Evolutionary conservation across 78 protist species (phyloP), one percentile per base, ranked within the genome.

Genomic region (Reticulomyxa filosa): DNA sequence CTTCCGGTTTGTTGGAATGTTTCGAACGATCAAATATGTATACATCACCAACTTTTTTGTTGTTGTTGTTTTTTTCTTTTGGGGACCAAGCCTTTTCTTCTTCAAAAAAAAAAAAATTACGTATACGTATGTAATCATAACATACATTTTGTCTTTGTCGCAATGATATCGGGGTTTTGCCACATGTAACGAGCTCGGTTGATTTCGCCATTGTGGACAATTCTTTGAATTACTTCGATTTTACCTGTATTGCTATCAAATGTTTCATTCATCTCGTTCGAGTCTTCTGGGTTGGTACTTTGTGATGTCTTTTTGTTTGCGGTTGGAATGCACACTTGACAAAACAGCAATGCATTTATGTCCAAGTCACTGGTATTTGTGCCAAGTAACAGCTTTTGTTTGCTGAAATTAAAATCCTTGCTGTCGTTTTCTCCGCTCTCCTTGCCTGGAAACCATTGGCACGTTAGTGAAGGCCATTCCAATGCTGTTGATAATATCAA

Each of bases 351-450:
- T 38, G 80, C 69, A 67, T 93, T 93, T 46, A 51, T 86, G 65
- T 90, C 98, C 32, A 35, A 66, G 8, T 72, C 93, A 1, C 84
- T 66, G n/a, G 97, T 93, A 76, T 89, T 93, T 30, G 96, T 92
- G 25, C 98, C 96, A 36, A 90, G 72, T 1, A 90, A 2, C 17
- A 86, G 27, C 25, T 72, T 46, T 51, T 90, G 94, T 26, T 46
- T 34, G 1, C 70, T 1, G 46, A 71, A 80, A 52, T 74, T 73
- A 64, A 29, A 30, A 46, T 10, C 30, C 34, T 59, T 8, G n/a
- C n/a, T n/a, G n/a, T n/a, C n/a, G n/a, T n/a, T n/a, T n/a, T n/a
- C n/a, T n/a, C n/a, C n/a, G n/a, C n/a, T n/a, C n/a, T n/a, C n/a
- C 53, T 29, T 59, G 23, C 56, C 79, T 62, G 83, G 95, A 3